Percentiles rank a stretch among this genome's conserved stretches.
Conservation (phyloP, 2,329 filamentous ascomycete genomes). For the Penicillium hordei region DNA sequence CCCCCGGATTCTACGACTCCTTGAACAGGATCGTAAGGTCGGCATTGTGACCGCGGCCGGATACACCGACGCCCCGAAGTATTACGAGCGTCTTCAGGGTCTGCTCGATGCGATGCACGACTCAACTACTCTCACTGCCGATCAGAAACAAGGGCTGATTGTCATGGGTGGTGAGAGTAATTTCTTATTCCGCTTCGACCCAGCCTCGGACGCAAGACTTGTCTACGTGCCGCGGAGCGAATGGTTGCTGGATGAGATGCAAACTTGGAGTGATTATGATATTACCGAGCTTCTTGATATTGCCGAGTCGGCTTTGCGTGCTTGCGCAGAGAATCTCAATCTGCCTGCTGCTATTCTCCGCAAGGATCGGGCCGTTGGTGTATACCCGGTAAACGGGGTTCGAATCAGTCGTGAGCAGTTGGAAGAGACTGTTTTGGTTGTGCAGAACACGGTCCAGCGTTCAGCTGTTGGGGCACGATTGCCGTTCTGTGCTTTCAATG, state of each 20-base stretch:
- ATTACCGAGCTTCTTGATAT: slow-evolving; percentile 82
- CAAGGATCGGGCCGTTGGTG: slow-evolving; percentile 83
- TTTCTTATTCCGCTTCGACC: slow-evolving; percentile 82
- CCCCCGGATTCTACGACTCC: slow-evolving; percentile 64
- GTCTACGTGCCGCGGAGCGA: slow-evolving; percentile 59
- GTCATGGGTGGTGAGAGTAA: slow-evolving; percentile 96
- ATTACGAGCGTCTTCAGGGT: slow-evolving; percentile 83
- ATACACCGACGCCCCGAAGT: slow-evolving; percentile 82
- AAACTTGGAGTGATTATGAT: slow-evolving; percentile 57
- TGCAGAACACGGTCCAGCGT: slow-evolving; percentile 88
- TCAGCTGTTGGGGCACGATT: slow-evolving; percentile 66
- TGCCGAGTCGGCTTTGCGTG: slow-evolving; percentile 77
- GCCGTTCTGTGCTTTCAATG: slow-evolving; percentile 98
- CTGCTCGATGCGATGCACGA: slow-evolving; percentile 76
- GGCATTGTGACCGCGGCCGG: slow-evolving; percentile 97
- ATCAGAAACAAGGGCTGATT: slow-evolving; percentile 75
- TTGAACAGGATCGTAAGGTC: slow-evolving; percentile 75
- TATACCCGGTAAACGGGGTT: slow-evolving; percentile 63
- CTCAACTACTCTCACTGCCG: slow-evolving; percentile 58
- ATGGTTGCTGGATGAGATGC: slow-evolving; percentile 61
- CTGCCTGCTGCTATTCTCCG: slow-evolving; percentile 78
- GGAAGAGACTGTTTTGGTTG: slow-evolving; percentile 92
- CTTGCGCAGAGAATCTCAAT: slow-evolving; percentile 76
- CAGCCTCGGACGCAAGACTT: slow-evolving; percentile 65
- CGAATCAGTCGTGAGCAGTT: slow-evolving; percentile 83